Conservation (phyloP, 495 filamentous ascomycete species). For the Penicillium daleae region DNA sequence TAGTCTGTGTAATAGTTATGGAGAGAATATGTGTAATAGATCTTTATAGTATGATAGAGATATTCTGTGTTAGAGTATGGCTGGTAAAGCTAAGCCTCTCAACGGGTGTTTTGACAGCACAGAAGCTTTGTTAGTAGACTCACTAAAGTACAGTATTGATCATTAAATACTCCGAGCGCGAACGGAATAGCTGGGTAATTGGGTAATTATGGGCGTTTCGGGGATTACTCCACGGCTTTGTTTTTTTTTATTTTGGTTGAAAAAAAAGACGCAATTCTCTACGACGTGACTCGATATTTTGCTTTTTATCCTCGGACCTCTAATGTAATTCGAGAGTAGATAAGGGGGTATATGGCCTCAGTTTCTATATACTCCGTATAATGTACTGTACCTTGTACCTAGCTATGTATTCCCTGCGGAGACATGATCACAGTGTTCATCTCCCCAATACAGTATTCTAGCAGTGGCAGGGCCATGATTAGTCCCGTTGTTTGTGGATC, state of each 20-base stretch:
- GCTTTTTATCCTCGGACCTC: neutral
- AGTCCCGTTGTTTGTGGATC: neutral
- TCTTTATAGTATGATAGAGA: neutral
- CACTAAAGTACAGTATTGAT: neutral
- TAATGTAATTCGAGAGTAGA: neutral
- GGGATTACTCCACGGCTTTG: neutral
- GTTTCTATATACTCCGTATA: too few species aligned
- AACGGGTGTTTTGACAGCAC: neutral
- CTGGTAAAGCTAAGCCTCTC: neutral
- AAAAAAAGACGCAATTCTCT: neutral
- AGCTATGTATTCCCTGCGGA: too few species aligned
- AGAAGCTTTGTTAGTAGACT: too few species aligned
- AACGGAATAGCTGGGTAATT: conserved; percentile 1
- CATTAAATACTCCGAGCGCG: neutral
- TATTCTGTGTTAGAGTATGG: neutral
- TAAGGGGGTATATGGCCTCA: neutral
- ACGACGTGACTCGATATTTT: neutral
- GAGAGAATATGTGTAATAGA: too few species aligned
- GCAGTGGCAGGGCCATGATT: neutral
- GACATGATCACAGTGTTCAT: neutral
- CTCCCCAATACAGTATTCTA: too few species aligned
- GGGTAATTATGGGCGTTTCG: neutral
- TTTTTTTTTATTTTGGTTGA: neutral
- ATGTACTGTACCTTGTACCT: too few species aligned
- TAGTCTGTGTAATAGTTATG: too few species aligned